Evolutionary conservation across 2,329 filamentous ascomycete genomes (phyloP).

Genomic region (Fusarium sp.): DNA sequence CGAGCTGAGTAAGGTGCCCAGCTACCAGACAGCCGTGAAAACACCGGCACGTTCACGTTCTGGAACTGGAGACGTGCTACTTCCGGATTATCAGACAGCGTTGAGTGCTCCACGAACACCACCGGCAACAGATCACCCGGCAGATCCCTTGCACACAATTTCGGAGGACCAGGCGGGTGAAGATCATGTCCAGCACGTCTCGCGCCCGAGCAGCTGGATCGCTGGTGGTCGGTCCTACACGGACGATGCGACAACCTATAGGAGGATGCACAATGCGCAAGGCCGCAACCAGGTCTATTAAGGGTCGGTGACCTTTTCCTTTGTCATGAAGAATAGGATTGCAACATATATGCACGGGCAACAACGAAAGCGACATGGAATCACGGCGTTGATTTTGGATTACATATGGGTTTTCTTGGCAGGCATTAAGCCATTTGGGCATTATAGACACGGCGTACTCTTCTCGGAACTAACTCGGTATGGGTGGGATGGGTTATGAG

Average conservation of each 20-base stretch:
- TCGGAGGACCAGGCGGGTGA: slow-evolving; percentile 51
- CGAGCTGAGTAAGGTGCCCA: slow-evolving; percentile 81
- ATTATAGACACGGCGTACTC: slow-evolving; percentile 43
- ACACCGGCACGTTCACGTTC: slow-evolving; percentile 71
- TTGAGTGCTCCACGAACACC: slow-evolving; percentile 68
- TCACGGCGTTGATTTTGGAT: slow-evolving; percentile 39
- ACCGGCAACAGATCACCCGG: slow-evolving; percentile 53
- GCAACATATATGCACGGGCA: slow-evolving; percentile 29
- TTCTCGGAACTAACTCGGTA: slow-evolving; percentile 16
- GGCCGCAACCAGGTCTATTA: slow-evolving; percentile 41
- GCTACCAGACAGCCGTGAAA: slow-evolving; percentile 81
- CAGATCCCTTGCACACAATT: slow-evolving; percentile 53
- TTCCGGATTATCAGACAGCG: slow-evolving; percentile 79
- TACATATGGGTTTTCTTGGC: slow-evolving; percentile 4
- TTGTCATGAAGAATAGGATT: slow-evolving; percentile 8
- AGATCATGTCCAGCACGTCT: slow-evolving; percentile 43
- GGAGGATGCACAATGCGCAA: slow-evolving; percentile 41
- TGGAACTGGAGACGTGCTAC: slow-evolving; percentile 63
- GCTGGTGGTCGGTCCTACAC: slow-evolving; percentile 44
- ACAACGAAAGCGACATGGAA: slow-evolving; percentile 24
- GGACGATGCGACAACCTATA: slow-evolving; percentile 43
- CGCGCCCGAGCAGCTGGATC: slow-evolving; percentile 45
- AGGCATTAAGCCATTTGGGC: slow-evolving; percentile 20
- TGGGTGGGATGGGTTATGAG: slow-evolving; percentile 21
- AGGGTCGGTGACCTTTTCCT: slow-evolving; percentile 12